A percentile compares a stretch with the other conserved stretches of the same genome.
Evolutionary conservation across 331 rosid species (phyloP).

Genomic region (Cucumis variabilis): DNA sequence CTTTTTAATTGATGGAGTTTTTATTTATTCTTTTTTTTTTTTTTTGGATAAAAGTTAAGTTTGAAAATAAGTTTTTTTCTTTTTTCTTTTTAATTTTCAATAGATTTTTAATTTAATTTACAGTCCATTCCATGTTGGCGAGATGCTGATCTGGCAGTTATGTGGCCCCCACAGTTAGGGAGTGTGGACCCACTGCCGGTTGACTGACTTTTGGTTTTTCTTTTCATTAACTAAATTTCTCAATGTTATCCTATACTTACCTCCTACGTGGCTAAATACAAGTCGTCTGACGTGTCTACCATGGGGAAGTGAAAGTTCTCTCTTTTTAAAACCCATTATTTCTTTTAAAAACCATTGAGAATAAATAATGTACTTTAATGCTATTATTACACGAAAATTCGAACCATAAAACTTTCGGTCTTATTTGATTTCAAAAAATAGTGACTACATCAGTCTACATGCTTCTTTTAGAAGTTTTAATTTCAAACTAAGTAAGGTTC

Average conservation of each 20-base stretch:
- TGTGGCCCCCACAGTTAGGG: neutral
- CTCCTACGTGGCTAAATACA: neutral
- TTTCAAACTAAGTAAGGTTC: too few relatives aligned
- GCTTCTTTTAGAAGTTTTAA: too few relatives aligned
- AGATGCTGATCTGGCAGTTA: neutral
- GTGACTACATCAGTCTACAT: too few relatives aligned
- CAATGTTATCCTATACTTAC: neutral
- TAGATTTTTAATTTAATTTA: neutral
- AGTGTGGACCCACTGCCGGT: neutral
- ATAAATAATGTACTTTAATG: neutral
- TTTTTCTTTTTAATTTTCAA: neutral
- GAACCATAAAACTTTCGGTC: too few relatives aligned
- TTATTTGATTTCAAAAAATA: too few relatives aligned
- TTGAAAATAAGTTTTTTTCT: neutral
- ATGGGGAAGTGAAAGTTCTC: neutral
- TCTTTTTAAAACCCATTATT: neutral
- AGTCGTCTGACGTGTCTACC: neutral
- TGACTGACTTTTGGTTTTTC: neutral
- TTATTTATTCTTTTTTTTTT: neutral
- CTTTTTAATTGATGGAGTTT: constrained; percentile 1
- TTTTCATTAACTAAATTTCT: neutral
- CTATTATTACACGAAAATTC: too few relatives aligned
- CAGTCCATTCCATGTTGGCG: neutral
- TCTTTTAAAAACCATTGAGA: neutral
- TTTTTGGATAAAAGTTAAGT: neutral